phyloP scores from a whole-genome alignment of 805 yeast genomes.

The Candida jianshihensis region DNA sequence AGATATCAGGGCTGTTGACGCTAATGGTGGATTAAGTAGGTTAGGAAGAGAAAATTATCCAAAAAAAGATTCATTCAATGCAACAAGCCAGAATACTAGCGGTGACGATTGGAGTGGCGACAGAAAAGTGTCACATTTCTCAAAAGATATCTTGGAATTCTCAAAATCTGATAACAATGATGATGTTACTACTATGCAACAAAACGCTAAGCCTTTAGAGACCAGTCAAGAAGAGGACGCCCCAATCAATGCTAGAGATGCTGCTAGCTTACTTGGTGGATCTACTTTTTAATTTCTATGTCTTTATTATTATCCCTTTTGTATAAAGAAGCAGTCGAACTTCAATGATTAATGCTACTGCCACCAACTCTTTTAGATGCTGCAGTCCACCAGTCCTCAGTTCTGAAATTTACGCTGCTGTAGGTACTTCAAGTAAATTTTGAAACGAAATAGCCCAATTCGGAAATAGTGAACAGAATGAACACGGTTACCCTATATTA shows the following conservation, averaged over 20 bases:
- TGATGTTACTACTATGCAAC: not conserved
- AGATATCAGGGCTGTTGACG: constrained; percentile 70
- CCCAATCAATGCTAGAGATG: constrained; percentile 71
- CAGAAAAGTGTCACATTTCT: constrained; percentile 30
- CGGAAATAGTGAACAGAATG: too few relatives aligned
- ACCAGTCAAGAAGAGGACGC: constrained; percentile 9
- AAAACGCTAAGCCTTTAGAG: not conserved
- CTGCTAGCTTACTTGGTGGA: constrained; percentile 74
- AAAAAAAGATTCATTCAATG: constrained; percentile 12
- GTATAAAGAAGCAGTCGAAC: too few relatives aligned
- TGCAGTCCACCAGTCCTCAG: too few relatives aligned
- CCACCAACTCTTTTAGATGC: too few relatives aligned
- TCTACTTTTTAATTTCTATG: constrained; percentile 46
- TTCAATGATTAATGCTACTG: too few relatives aligned
- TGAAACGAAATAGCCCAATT: too few relatives aligned
- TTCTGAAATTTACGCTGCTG: too few relatives aligned
- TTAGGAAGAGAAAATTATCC: constrained; percentile 67
- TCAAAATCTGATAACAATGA: constrained; percentile 10
- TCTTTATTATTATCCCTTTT: too few relatives aligned
- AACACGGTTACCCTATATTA: not conserved
- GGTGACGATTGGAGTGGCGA: constrained; percentile 62
- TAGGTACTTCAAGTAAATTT: too few relatives aligned
- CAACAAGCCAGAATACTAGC: constrained; percentile 36
- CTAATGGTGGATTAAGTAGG: constrained; percentile 73
- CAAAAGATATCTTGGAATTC: constrained; percentile 14